Base-by-base conservation (phyloP, 768 basidiomycete species). In the Sporobolomyces phaffii region DNA sequence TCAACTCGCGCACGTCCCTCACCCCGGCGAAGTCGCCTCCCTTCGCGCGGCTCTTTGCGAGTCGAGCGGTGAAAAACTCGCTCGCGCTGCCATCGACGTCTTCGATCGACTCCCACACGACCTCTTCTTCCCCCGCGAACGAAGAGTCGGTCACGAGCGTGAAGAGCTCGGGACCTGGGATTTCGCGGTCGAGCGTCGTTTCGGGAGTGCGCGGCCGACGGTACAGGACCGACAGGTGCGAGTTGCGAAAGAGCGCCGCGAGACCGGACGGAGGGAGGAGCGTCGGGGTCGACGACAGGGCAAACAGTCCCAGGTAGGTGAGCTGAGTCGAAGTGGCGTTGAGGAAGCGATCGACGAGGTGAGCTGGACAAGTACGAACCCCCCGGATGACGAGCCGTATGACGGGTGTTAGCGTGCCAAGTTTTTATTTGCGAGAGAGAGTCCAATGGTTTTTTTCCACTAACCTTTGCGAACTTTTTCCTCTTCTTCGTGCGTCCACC, bases 91-190 rank as follows among this genome's bases (percentile, higher is more conserved):
- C 90, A 65, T 94, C 91, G 34, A 92, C 82, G 73, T 94, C 92
- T 72, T 89, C 89, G 33, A 96, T 79, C 24, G 87, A 84, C 78
- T 96, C 92, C 92, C 92, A 96, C 5, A 92, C 87, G 29, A 94
- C 84, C 22, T 84, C 84, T 0, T 85, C 80, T 75, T 94, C 91
- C 62, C 84, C 77, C 3, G 86, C 78, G 76, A 96, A 91, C 22
- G 86, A 84, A 44, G 88, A 82, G 76, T 96, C 92, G 0, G 92
- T 92, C 17, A 87, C 90, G 67, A 96, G 86, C 2, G 85, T 84
- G 76, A 90, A 93, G 10, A 96, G 80, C 7, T 84, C 82, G 0
- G 82, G 62, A 34, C 78, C 80, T 40, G 36, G 52, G 34, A n/a
- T 17, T 2, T 7, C 24, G 18, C 17, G 22, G 13, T 36, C n/a